These are phyloP conservation scores for Pseudogymnoascus sp. DNA, from an alignment of 2,329 filamentous ascomycete species.

Conservation along the genomic window DNA sequence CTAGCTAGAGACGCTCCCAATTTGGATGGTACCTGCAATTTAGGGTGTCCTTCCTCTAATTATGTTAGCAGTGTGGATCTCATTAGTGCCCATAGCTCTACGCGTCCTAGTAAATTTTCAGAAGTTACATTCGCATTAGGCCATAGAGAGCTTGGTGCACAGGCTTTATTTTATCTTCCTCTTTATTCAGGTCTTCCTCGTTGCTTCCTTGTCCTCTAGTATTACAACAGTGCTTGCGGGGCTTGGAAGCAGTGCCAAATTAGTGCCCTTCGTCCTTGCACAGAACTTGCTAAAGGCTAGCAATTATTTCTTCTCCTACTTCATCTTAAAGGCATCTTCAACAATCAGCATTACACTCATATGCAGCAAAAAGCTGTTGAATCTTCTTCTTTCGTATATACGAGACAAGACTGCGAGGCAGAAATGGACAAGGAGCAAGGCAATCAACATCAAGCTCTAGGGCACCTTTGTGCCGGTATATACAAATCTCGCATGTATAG, in stretches of 20 bases:
- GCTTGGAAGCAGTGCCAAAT: neutral
- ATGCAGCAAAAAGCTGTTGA: conserved; percentile 12
- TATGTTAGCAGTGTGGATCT: conserved; percentile 12
- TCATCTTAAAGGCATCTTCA: conserved; percentile 17
- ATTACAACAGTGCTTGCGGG: conserved; percentile 46
- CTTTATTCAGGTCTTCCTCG: conserved; percentile 60
- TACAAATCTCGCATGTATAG: conserved; percentile 16
- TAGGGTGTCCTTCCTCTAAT: conserved; percentile 11
- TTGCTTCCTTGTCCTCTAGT: conserved; percentile 53
- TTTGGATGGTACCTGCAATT: conserved; percentile 13
- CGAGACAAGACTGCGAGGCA: conserved; percentile 6
- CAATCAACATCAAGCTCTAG: neutral
- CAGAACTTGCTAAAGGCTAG: conserved; percentile 17
- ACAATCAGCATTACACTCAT: conserved; percentile 14
- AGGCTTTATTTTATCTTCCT: conserved; percentile 61
- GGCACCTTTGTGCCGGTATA: conserved; percentile 77
- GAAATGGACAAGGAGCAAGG: conserved; percentile 4
- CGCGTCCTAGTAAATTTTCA: conserved; percentile 20
- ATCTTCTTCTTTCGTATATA: neutral
- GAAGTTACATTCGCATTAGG: conserved; percentile 22
- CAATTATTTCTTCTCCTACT: conserved; percentile 23
- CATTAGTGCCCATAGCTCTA: conserved; percentile 14
- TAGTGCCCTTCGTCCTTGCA: neutral
- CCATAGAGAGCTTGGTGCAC: conserved; percentile 38
- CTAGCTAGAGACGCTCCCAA: conserved; percentile 12